Conservation (phyloP, 2,329 filamentous ascomycete species). For the Trichophyton verrucosum region DNA sequence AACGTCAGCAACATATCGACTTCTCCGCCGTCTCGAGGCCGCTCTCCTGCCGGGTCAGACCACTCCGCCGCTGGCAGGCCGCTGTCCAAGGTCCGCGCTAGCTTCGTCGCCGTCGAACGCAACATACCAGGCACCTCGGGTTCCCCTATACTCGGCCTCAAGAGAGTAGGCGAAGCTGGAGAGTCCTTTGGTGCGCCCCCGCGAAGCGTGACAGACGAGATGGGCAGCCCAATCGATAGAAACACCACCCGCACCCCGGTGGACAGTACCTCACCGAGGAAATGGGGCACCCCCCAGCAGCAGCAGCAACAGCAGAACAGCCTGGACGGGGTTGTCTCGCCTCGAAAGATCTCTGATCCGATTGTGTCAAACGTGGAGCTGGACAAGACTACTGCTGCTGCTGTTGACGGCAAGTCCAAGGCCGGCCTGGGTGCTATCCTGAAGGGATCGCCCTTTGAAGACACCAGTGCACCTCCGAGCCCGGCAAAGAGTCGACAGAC, state of each 20-base stretch:
- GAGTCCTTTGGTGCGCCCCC: constrained; percentile 21
- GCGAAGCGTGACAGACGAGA: constrained; percentile 18
- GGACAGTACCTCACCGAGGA: background rate
- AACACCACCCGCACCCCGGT: constrained; percentile 9
- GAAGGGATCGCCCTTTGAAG: constrained; percentile 22
- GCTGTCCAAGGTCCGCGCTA: constrained; percentile 62
- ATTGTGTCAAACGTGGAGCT: constrained; percentile 3
- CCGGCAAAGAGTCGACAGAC: background rate
- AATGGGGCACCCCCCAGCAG: constrained; percentile 1
- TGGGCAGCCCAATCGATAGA: constrained; percentile 18
- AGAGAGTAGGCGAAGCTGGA: constrained; percentile 28
- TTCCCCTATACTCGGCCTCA: constrained; percentile 30
- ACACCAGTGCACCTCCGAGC: constrained; percentile 6
- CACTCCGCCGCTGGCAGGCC: constrained; percentile 41
- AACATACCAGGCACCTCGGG: constrained; percentile 6
- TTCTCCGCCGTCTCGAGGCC: constrained; percentile 56
- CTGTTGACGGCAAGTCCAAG: background rate
- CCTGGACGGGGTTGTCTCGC: background rate
- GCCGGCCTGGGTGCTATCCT: constrained; percentile 18
- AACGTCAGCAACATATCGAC: constrained; percentile 51
- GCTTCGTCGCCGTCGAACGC: constrained; percentile 58
- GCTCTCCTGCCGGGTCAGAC: constrained; percentile 47
- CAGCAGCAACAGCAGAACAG: constrained; percentile 1
- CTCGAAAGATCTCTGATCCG: background rate
- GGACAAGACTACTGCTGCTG: background rate